phyloP scores from a whole-genome alignment of 2,329 filamentous ascomycete genomes.

The Ophiostoma himal-ulmi region DNA sequence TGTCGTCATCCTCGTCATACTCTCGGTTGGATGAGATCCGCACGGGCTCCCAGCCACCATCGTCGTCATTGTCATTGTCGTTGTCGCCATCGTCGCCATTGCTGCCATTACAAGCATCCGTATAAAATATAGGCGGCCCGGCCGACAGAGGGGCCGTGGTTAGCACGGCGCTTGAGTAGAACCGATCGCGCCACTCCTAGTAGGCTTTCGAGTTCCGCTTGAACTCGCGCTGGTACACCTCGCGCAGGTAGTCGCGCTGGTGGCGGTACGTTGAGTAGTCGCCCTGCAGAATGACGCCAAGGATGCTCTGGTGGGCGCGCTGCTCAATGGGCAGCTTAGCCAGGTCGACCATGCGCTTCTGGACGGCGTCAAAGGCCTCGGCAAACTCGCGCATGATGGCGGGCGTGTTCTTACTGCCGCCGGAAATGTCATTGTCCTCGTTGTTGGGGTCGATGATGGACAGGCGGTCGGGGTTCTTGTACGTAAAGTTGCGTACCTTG shows the following conservation, averaged over 20 bases:
- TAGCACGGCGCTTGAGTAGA: background rate
- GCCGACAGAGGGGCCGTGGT: background rate
- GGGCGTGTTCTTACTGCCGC: slow-evolving; percentile 67
- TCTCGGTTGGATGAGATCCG: background rate
- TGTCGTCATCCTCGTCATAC: background rate
- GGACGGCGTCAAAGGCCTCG: slow-evolving; percentile 54
- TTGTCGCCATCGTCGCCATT: background rate
- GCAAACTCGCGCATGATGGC: slow-evolving; percentile 66
- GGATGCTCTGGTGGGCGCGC: slow-evolving; percentile 48
- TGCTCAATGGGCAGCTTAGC: slow-evolving; percentile 32
- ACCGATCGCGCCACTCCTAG: background rate
- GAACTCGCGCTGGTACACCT: slow-evolving; percentile 43
- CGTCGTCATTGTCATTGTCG: background rate
- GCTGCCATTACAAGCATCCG: background rate
- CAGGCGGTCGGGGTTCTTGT: slow-evolving; percentile 61
- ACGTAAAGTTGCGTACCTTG: slow-evolving; percentile 42
- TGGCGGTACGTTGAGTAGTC: slow-evolving; percentile 69
- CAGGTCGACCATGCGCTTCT: slow-evolving; percentile 52
- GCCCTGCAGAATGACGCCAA: slow-evolving; percentile 66
- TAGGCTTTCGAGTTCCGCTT: slow-evolving; percentile 23
- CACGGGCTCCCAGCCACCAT: background rate
- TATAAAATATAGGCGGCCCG: background rate
- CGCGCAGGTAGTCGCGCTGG: slow-evolving; percentile 59
- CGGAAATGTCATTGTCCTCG: slow-evolving; percentile 77
- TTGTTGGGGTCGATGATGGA: slow-evolving; percentile 92